Evolutionary conservation across 306 rosid genomes (phyloP), one percentile per base, ranked within the genome.

Genomic region (Carpinus viminea): DNA sequence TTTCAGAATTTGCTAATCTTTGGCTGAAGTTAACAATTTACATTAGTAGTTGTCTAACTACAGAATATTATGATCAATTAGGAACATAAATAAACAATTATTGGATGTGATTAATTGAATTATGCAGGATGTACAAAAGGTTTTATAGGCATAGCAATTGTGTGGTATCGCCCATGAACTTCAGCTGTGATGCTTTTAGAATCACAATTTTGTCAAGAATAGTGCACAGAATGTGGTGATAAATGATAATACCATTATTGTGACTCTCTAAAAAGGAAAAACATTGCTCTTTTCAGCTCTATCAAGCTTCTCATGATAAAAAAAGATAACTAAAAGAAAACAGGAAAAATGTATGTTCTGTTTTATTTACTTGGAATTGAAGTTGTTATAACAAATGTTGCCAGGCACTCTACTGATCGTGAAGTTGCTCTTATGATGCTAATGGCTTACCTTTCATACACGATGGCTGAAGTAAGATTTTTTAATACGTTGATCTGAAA

Each of bases 371-470:
- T 48, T 68, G 43, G 51, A 28, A 62, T 72, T 78, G 76, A 80
- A 21, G 59, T 50, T 47, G 12, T 24, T 52, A 54, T 31, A 31
- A 31, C 34, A 48, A 71, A 50, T 75, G 56, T 26, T 76, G 68
- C 46, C 83, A 86, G 93, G 85, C 89, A 89, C 78, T 87, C 91
- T 12, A 75, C 91, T n/a, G 84, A 87, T 73, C 81, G 87, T n/a
- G 93, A 89, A 84, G 79, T 90, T 65, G 90, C 93, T 48, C 84
- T 90, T 21, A 90, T 90, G 91, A 73, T 87, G 65, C 80, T 90
- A 70, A 80, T 87, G 90, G 90, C 93, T 75, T 90, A 90, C 81
- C 72, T 85, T 53, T 87, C 91, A 73, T 87, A 90, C 64, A 87
- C 83, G 87, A 53, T 82, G 78, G 85, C 93, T 48, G 91, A 84